Base-by-base conservation (phyloP, 495 filamentous ascomycete genomes). In the Aspergillus steynii region DNA sequence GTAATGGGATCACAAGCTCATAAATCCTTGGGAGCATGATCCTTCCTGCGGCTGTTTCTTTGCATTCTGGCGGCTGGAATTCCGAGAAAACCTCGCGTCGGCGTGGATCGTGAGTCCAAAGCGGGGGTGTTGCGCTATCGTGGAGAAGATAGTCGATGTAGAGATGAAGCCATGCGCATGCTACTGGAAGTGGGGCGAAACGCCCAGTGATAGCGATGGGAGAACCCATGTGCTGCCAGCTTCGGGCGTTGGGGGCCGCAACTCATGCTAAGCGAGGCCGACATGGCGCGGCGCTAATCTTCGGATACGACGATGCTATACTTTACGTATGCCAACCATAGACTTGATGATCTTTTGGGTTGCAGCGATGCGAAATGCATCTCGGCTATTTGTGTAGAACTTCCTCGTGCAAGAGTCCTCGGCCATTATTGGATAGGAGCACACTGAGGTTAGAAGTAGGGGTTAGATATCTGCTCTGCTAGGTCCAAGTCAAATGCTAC, bases 1-100 rank as follows among this genome's bases (percentile, higher is more conserved):
- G 15, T 25, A 52, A 42, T 50, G 53, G 59, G 42, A 46, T 31
- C 29, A 14, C n/a, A 8, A 31, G 26, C 27, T 49, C 47, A 61
- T 55, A 55, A 61, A 29, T n/a, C 1, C 5, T 5, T 27, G 4
- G 6, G 14, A 14, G 20, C 27, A 32, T n/a, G 25, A 31, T 2
- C 29, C 1, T 29, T 20, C 10, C 12, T 42, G 31, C 37, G 9
- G 12, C 37, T 42, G 37, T 42, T 3, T 12, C 37, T 15, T 14
- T 2, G 10, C 37, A 42, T 42, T 4, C 12, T 42, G 37, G 37
- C 9, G 1, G 4, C 37, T 15, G 12, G 37, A 42, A 15, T 15
- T 14, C 12, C 37, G 5, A 20, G 20, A 3, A 42, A 4, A 42
- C 5, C 37, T 12, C 4, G 12, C 5, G 31, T 3, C 6, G 2